phyloP scores from a whole-genome alignment of 306 rosid genomes.

The Prunus fruticosa region DNA sequence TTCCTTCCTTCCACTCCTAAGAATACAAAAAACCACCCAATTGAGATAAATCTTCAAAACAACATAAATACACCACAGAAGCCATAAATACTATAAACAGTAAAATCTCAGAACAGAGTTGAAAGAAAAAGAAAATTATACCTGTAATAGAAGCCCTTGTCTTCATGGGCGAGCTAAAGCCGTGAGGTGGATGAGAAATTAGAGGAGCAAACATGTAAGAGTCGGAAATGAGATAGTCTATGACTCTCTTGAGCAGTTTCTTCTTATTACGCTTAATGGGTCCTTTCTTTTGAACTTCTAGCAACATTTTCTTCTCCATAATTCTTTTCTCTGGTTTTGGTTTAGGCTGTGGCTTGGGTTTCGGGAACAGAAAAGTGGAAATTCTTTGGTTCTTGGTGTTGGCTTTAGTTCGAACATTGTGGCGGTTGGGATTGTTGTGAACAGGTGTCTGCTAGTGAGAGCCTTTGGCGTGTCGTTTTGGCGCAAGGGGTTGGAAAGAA shows the following conservation, averaged over 20 bases:
- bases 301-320: conserved; percentile 38
- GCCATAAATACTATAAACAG: neutral
- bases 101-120: neutral
- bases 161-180: conserved; percentile 8
- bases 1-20: conserved; percentile 41
- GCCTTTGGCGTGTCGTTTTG: neutral
- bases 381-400: neutral
- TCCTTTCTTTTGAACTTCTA: conserved; percentile 30
- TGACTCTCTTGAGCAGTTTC: conserved; percentile 31
- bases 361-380: neutral
- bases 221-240: conserved; percentile 55
- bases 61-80: neutral
- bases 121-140: neutral
- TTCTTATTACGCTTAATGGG: conserved; percentile 40
- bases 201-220: conserved; percentile 64
- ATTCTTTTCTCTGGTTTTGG: conserved; percentile 1
- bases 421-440: conserved; percentile 30
- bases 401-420: neutral
- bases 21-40: conserved; percentile 1
- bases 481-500: too few species aligned
- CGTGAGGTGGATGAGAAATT: conserved; percentile 26
- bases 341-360: neutral
- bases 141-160: conserved; percentile 28
- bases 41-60: neutral
- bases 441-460: neutral